phyloP scores from a whole-genome alignment of 305 asterid species.

The Galium porrigens region DNA sequence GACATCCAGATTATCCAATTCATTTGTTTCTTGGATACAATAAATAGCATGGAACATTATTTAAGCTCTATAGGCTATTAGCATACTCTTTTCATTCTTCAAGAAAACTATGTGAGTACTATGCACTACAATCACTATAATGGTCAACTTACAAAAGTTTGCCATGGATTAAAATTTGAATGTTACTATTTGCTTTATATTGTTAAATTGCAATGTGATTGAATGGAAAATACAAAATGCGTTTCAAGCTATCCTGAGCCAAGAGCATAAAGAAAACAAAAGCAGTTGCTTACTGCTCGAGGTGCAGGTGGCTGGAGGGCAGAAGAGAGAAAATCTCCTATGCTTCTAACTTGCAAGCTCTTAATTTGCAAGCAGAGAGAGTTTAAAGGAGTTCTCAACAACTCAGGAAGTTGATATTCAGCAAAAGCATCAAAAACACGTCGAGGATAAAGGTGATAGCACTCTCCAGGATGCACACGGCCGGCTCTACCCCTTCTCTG shows the following conservation, averaged over 20 bases:
- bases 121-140: background rate
- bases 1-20: background rate
- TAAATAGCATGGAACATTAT: background rate
- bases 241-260: background rate
- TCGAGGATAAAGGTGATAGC: conserved; percentile 86
- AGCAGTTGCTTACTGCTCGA: conserved; percentile 50
- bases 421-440: conserved; percentile 93
- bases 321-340: conserved; percentile 72
- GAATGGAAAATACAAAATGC: background rate
- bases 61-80: background rate
- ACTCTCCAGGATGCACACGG: conserved; percentile 93
- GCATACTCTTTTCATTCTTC: background rate
- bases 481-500: conserved; percentile 99
- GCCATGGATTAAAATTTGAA: background rate
- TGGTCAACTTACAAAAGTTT: background rate
- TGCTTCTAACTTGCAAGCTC: conserved; percentile 78
- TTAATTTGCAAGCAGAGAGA: conserved; percentile 98
- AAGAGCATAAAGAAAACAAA: background rate
- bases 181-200: background rate
- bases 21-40: background rate
- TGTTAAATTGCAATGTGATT: background rate
- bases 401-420: conserved; percentile 94
- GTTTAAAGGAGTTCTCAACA: conserved; percentile 84
- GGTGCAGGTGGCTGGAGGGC: conserved; percentile 98
- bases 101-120: background rate